These are phyloP conservation scores for Pseudonectria buxi DNA, from an alignment of 2,329 filamentous ascomycete genomes.

Conservation along the genomic window DNA sequence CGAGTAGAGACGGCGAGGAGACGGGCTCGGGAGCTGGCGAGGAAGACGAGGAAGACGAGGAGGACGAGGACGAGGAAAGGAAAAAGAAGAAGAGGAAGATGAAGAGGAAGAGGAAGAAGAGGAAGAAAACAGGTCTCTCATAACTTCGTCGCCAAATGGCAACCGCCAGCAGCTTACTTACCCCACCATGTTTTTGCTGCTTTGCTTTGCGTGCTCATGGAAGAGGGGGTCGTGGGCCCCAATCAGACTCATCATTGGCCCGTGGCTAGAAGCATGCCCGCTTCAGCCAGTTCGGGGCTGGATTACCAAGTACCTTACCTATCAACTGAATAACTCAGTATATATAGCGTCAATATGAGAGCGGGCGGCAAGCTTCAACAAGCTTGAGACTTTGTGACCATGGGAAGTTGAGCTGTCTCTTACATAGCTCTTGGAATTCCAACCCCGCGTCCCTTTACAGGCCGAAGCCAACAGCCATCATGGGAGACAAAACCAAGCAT, in stretches of 20 bases:
- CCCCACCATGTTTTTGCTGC: conserved; percentile 18
- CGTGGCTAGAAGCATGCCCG: too few species aligned
- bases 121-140: conserved; percentile 4
- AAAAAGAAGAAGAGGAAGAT: background rate
- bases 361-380: too few species aligned
- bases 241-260: conserved; percentile 14
- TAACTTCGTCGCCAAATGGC: conserved; percentile 2
- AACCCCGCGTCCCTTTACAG: too few species aligned
- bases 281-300: too few species aligned
- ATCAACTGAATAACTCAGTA: too few species aligned
- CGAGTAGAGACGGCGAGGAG: too few species aligned
- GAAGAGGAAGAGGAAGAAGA: conserved; percentile 3
- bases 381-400: too few species aligned
- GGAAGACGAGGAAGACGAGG: background rate
- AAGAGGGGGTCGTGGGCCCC: conserved; percentile 19
- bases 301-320: too few species aligned
- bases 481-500: background rate
- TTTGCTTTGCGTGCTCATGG: conserved; percentile 17
- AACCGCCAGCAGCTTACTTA: conserved; percentile 10
- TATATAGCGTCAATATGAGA: too few species aligned
- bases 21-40: background rate
- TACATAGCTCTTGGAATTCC: too few species aligned
- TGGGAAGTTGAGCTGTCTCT: too few species aligned
- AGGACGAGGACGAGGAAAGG: background rate
- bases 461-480: too few species aligned